Percentiles rank a stretch among this genome's conserved stretches.
These are phyloP conservation scores for Delphinella strobiligena DNA, from an alignment of 2,329 filamentous ascomycete species.

Conservation along the genomic window DNA sequence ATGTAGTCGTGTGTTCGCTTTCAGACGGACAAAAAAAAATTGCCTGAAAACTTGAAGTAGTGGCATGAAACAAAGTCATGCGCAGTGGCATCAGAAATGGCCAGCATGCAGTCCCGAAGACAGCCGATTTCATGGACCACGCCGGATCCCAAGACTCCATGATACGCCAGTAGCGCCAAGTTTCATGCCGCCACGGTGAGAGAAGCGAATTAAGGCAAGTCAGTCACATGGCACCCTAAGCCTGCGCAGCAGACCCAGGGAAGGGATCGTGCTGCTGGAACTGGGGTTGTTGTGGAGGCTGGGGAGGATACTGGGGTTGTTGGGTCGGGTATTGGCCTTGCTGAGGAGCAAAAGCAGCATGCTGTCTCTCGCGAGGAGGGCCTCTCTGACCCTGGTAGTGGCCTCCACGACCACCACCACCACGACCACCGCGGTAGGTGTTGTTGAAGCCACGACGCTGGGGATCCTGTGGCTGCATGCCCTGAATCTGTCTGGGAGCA, in stretches of 20 bases:
- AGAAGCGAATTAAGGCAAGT: background rate
- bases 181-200: background rate
- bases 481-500: conserved; percentile 25
- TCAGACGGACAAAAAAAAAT: background rate
- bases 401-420: conserved; percentile 19
- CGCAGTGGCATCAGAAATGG: background rate
- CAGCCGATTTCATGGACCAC: background rate
- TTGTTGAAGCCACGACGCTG: conserved; percentile 20
- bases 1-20: background rate
- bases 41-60: background rate
- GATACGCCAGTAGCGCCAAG: background rate
- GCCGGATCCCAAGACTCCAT: background rate
- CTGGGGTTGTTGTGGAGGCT: conserved; percentile 16
- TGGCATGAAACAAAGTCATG: background rate
- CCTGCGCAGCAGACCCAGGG: conserved; percentile 12
- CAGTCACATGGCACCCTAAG: conserved; percentile 11
- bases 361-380: conserved; percentile 18
- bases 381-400: conserved; percentile 20
- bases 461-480: conserved; percentile 11
- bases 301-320: conserved; percentile 11
- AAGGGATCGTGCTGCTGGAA: conserved; percentile 10
- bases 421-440: conserved; percentile 20
- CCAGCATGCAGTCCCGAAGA: background rate
- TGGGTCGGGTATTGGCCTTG: conserved; percentile 17
- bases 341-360: conserved; percentile 9